These are phyloP conservation scores for Xanthoconium stramineum DNA, from an alignment of 768 basidiomycete genomes.

Conservation along the genomic window DNA sequence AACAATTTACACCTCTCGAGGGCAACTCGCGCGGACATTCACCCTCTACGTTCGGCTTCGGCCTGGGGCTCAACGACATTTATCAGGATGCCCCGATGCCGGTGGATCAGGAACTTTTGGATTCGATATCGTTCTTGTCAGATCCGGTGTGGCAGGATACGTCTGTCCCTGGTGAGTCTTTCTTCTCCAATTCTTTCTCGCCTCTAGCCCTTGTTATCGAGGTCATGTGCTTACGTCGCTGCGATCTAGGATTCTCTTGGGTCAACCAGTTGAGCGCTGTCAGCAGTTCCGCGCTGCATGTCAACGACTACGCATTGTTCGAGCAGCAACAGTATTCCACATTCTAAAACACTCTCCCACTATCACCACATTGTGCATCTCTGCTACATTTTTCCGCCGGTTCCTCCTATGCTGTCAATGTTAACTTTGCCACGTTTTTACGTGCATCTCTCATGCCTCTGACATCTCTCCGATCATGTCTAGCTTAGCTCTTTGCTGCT, in stretches of 20 bases:
- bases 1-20: conserved; percentile 39
- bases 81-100: conserved; percentile 48
- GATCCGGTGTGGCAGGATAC: conserved; percentile 58
- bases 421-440: too few species aligned
- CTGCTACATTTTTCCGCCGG: not conserved
- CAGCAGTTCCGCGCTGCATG: conserved; percentile 14
- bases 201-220: not conserved
- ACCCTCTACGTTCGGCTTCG: conserved; percentile 1
- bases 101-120: conserved; percentile 58
- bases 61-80: conserved; percentile 30
- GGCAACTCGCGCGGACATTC: conserved; percentile 15
- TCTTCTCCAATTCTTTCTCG: not conserved
- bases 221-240: not conserved
- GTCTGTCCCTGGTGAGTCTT: conserved; percentile 47
- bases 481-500: not conserved
- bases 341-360: not conserved
- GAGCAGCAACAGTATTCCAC: conserved; percentile 17
- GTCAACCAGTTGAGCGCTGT: conserved; percentile 28
- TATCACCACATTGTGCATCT: not conserved
- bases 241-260: conserved; percentile 34
- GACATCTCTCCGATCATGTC: too few species aligned
- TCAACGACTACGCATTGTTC: conserved; percentile 29
- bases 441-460: too few species aligned
- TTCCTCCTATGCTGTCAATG: not conserved
- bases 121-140: conserved; percentile 57